Conservation (phyloP, 371 early-diverging fungal species). For the Lichtheimia corymbifera region DNA sequence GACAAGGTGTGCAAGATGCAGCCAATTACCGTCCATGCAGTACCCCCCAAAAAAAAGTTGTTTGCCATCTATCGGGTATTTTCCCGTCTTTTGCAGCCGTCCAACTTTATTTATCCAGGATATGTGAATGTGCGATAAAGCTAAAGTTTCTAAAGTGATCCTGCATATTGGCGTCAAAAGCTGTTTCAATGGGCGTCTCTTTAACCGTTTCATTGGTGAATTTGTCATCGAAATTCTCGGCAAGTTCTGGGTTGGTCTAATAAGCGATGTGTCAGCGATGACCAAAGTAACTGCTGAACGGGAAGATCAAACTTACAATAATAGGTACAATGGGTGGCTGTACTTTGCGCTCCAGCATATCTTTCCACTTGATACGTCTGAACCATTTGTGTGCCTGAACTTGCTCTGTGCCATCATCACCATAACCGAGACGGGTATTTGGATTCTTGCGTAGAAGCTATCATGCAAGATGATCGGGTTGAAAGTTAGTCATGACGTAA, state of each 20-base stretch:
- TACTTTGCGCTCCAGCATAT: constrained; percentile 60
- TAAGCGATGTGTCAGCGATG: not conserved
- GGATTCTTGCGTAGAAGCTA: constrained; percentile 75
- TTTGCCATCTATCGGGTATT: not conserved
- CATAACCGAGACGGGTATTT: constrained; percentile 63
- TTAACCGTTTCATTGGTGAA: constrained; percentile 43
- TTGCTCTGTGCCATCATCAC: constrained; percentile 71
- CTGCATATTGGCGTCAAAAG: constrained; percentile 31
- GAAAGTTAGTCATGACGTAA: not conserved
- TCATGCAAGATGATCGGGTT: not conserved
- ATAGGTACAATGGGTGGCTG: constrained; percentile 77
- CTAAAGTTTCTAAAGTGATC: constrained; percentile 48
- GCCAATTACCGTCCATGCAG: not conserved
- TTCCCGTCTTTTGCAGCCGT: constrained; percentile 1
- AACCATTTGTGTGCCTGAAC: constrained; percentile 90
- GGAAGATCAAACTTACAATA: constrained; percentile 45
- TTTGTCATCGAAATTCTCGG: constrained; percentile 53
- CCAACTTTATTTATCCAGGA: constrained; percentile 6
- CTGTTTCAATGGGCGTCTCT: constrained; percentile 37
- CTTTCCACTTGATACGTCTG: constrained; percentile 82
- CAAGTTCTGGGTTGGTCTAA: constrained; percentile 47
- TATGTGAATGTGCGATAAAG: constrained; percentile 37
- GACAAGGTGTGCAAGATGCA: not conserved
- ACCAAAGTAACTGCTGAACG: not conserved
- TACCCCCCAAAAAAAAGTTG: constrained; percentile 6